These are phyloP conservation scores for Phytophthora pisi DNA, from an alignment of 352 stramenopile species.

Conservation along the genomic window DNA sequence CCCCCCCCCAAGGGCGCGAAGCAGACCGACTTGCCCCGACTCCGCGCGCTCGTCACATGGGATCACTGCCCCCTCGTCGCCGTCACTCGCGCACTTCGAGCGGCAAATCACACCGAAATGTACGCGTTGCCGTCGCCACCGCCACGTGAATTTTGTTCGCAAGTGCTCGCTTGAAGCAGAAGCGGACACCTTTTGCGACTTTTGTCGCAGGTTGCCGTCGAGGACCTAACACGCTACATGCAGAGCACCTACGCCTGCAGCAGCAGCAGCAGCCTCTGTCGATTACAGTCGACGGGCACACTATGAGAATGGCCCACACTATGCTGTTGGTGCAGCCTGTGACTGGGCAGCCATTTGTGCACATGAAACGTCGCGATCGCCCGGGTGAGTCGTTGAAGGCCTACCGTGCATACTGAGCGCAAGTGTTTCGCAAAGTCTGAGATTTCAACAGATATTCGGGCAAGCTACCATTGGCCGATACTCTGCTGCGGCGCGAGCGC, in stretches of 20 bases:
- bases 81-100: background rate
- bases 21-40: constrained; percentile 7
- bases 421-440: background rate
- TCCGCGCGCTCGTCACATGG: constrained; percentile 5
- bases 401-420: background rate
- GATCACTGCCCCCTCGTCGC: background rate
- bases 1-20: background rate
- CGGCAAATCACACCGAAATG: too few species aligned
- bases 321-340: too few species aligned
- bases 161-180: background rate
- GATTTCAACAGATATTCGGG: background rate
- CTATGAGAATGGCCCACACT: too few species aligned
- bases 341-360: background rate
- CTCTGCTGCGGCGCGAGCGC: background rate
- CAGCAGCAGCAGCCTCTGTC: background rate
- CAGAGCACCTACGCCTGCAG: background rate
- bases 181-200: background rate
- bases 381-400: background rate
- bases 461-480: background rate
- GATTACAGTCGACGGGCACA: too few species aligned
- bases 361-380: background rate
- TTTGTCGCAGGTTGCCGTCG: background rate
- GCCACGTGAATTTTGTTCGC: background rate
- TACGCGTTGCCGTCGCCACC: background rate
- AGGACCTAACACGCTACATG: background rate